Conservation (phyloP, 1,284 basidiomycete species). For the Lentinula novae-zelandiae region DNA sequence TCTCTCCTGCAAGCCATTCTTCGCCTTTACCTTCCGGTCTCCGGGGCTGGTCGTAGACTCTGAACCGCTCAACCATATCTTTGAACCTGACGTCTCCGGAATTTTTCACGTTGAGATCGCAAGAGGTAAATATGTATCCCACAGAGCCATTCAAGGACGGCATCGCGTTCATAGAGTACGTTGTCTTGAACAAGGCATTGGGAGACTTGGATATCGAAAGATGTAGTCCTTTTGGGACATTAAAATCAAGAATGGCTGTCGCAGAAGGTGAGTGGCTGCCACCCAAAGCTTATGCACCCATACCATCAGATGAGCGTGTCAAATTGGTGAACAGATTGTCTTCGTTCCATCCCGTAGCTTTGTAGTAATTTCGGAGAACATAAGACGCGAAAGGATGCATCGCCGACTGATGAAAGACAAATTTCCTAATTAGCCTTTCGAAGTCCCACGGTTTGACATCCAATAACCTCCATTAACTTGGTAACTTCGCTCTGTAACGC, state of each 20-base stretch:
- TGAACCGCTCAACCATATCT: constrained; percentile 84
- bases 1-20: constrained; percentile 75
- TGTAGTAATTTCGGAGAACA: constrained; percentile 86
- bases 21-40: constrained; percentile 73
- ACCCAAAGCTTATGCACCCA: constrained; percentile 27
- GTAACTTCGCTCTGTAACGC: no score
- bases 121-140: constrained; percentile 91
- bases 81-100: constrained; percentile 81
- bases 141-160: constrained; percentile 91
- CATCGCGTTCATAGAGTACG: constrained; percentile 88
- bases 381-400: constrained; percentile 88
- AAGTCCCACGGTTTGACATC: no score
- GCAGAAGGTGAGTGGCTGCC: constrained; percentile 13
- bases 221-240: constrained; percentile 74
- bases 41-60: constrained; percentile 74
- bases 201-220: constrained; percentile 87
- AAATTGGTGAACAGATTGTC: constrained; percentile 92
- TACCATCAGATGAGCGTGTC: constrained; percentile 85
- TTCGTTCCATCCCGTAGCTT: constrained; percentile 92
- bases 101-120: constrained; percentile 68
- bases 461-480: no score
- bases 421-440: no score
- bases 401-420: background rate
- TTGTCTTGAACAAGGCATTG: constrained; percentile 86
- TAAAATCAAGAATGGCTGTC: constrained; percentile 82